Conservation (phyloP, 176 grass and related monocot species). For the Hordeum vulgare region DNA sequence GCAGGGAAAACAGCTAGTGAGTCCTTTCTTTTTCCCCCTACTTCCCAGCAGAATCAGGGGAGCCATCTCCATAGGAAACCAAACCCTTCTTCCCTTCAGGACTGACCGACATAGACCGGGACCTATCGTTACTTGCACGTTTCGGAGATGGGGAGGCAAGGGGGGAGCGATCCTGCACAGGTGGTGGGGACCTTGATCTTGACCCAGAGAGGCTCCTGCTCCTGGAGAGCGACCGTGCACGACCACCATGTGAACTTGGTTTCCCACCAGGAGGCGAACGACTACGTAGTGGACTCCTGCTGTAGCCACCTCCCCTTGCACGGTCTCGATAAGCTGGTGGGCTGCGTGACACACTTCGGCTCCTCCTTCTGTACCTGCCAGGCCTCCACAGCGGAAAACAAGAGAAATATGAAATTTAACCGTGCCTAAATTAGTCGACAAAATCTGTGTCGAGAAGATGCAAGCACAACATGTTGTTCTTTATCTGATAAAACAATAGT, state of each 20-base stretch:
- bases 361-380: conserved; percentile 80
- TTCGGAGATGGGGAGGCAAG: conserved; percentile 56
- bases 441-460: neutral
- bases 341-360: conserved; percentile 63
- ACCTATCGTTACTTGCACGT: conserved; percentile 40
- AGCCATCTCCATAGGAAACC: conserved; percentile 89
- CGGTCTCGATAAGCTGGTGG: conserved; percentile 44
- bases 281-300: conserved; percentile 55
- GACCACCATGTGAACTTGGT: conserved; percentile 38
- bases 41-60: conserved; percentile 60
- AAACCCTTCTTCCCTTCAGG: conserved; percentile 83
- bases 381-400: conserved; percentile 17
- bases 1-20: neutral
- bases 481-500: neutral
- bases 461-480: conserved; percentile 5
- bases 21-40: conserved; percentile 6
- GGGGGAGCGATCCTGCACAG: conserved; percentile 37
- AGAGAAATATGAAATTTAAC: conserved; percentile 25
- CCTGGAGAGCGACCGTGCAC: conserved; percentile 47
- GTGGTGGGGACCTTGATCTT: conserved; percentile 60
- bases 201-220: conserved; percentile 66
- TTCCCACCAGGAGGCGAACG: conserved; percentile 55
- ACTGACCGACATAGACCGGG: conserved; percentile 52
- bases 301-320: conserved; percentile 55
- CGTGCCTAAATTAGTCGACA: neutral